Evolutionary conservation across 768 basidiomycete genomes (phyloP).

Genomic region (Roridomyces roridus): DNA sequence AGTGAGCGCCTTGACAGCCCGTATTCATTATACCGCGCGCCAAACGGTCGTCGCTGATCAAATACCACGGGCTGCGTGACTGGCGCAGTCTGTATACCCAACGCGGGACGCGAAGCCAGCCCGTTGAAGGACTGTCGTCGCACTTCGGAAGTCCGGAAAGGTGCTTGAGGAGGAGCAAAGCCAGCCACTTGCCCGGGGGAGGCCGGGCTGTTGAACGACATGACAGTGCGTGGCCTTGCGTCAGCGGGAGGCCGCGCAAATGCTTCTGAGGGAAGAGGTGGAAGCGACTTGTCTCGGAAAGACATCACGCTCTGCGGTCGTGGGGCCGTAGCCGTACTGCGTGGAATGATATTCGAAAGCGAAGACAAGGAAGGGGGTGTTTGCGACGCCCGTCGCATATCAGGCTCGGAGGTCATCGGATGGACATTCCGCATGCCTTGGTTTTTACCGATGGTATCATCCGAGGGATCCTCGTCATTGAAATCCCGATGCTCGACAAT

Average conservation of each 20-base stretch:
- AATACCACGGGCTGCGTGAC: constrained; percentile 39
- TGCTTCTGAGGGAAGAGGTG: constrained; percentile 70
- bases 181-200: constrained; percentile 52
- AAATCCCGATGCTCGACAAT: constrained; percentile 48
- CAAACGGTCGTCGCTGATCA: constrained; percentile 43
- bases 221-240: constrained; percentile 68
- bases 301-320: constrained; percentile 28
- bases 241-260: constrained; percentile 52
- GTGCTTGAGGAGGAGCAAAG: constrained; percentile 66
- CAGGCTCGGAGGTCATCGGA: constrained; percentile 65
- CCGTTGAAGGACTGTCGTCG: constrained; percentile 84
- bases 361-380: constrained; percentile 26
- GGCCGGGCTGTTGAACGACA: constrained; percentile 61
- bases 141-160: constrained; percentile 61
- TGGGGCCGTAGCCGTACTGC: constrained; percentile 16
- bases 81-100: constrained; percentile 59
- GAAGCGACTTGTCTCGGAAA: constrained; percentile 73
- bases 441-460: constrained; percentile 40
- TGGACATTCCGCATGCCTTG: constrained; percentile 50
- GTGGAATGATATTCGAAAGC: constrained; percentile 34
- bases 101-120: constrained; percentile 59
- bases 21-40: constrained; percentile 71
- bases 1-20: constrained; percentile 70
- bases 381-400: constrained; percentile 56
- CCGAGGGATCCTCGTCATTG: constrained; percentile 46